Percentiles rank a stretch among this genome's conserved stretches.
phyloP scores from a whole-genome alignment of 192 early-diverging fungal genomes.

The Mortierella hygrophila region DNA sequence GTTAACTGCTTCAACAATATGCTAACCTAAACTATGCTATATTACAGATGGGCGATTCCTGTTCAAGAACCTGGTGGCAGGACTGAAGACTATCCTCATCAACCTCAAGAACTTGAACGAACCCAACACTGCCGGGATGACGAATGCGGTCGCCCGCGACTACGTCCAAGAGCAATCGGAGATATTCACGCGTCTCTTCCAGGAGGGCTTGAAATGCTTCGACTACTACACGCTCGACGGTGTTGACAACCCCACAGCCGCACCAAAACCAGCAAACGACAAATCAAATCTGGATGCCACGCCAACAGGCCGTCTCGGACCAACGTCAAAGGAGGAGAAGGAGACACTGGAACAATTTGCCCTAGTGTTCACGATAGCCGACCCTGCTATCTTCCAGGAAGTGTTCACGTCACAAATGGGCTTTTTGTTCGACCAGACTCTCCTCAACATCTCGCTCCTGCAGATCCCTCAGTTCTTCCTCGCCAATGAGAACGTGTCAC shows the following conservation, averaged over 20 bases:
- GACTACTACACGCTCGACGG: slow-evolving; percentile 84
- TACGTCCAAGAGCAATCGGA: slow-evolving; percentile 80
- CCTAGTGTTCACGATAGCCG: slow-evolving; percentile 83
- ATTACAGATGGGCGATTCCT: slow-evolving; percentile 85
- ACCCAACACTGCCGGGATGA: slow-evolving; percentile 61
- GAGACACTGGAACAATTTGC: slow-evolving; percentile 94
- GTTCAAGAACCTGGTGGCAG: slow-evolving; percentile 91
- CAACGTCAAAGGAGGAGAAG: slow-evolving; percentile 87
- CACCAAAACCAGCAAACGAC: slow-evolving; percentile 29
- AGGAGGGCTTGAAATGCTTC: slow-evolving; percentile 86
- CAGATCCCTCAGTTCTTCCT: slow-evolving; percentile 92
- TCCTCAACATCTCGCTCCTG: slow-evolving; percentile 81
- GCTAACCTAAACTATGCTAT: background rate
- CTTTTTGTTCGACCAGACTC: slow-evolving; percentile 86
- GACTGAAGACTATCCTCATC: slow-evolving; percentile 85
- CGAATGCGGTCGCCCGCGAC: slow-evolving; percentile 68
- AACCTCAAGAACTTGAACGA: slow-evolving; percentile 78
- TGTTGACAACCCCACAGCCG: slow-evolving; percentile 55
- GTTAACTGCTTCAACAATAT: background rate
- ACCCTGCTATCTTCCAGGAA: slow-evolving; percentile 95
- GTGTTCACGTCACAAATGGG: slow-evolving; percentile 92
- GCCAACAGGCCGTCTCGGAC: slow-evolving; percentile 64
- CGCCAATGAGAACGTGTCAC: slow-evolving; percentile 79
- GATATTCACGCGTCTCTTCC: slow-evolving; percentile 79
- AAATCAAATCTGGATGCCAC: slow-evolving; percentile 40